A percentile compares a stretch with the other conserved stretches of the same genome.
These are phyloP conservation scores for Paspalum vaginatum DNA, from an alignment of 176 grass and related monocot species.

Conservation along the genomic window DNA sequence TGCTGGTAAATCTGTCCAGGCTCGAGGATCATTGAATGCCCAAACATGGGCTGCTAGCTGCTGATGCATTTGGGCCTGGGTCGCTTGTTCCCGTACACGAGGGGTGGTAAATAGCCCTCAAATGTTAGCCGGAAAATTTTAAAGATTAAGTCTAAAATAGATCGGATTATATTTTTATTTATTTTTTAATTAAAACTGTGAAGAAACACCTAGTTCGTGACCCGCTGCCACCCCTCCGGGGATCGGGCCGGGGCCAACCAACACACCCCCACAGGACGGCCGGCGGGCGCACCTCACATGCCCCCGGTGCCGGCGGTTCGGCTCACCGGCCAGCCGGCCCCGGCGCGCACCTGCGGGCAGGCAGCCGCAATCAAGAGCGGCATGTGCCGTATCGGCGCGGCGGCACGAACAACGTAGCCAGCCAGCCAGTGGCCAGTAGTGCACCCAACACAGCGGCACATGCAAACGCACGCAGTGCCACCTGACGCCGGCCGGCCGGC, in stretches of 20 bases:
- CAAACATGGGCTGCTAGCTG: constrained; percentile 24
- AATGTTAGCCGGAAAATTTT: too few relatives aligned
- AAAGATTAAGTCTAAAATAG: too few relatives aligned
- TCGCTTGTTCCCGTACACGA: too few relatives aligned
- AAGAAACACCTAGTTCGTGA: too few relatives aligned
- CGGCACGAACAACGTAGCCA: neutral
- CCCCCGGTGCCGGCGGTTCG: neutral
- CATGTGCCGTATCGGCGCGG: neutral
- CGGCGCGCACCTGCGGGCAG: neutral
- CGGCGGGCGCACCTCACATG: neutral
- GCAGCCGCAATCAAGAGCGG: neutral
- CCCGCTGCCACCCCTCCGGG: too few relatives aligned
- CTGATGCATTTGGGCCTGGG: neutral
- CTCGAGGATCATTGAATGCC: constrained; percentile 16
- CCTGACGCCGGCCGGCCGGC: too few relatives aligned
- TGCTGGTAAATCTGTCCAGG: neutral
- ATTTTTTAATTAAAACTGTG: too few relatives aligned
- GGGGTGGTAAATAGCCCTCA: too few relatives aligned
- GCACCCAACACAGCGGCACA: neutral
- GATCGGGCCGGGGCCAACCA: too few relatives aligned
- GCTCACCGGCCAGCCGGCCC: neutral
- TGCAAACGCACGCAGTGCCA: neutral
- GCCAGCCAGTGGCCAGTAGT: too few relatives aligned
- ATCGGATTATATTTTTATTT: too few relatives aligned
- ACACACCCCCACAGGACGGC: too few relatives aligned